Base-by-base conservation (phyloP, 495 filamentous ascomycete genomes). In the Xylaria longipes region DNA sequence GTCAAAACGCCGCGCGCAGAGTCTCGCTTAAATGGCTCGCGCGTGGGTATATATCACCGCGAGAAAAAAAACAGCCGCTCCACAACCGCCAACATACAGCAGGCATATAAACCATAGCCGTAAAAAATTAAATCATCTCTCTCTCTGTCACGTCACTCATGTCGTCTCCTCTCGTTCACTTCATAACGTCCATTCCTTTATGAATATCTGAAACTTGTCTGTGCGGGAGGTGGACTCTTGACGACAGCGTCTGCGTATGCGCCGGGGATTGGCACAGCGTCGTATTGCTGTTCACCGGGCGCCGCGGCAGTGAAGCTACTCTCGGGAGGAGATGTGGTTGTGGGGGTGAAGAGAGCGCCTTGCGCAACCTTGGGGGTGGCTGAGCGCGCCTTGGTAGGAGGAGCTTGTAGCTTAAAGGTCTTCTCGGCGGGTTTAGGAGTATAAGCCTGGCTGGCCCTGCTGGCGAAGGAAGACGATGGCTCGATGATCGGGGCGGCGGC, bases 351-450 rank as follows among this genome's bases (percentile, higher is more conserved):
- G 76, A 94, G 92, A 29, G 83, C 87, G 52, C 81, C 82, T 75
- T 92, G 90, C 43, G 82, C 80, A 50, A 87, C 71, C 79, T 89
- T 89, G n/a, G 93, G 92, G 25, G 90, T 95, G 33, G 94, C 90
- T 64, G 89, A 85, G 74, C 93, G 92, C 52, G 94, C 88, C 74
- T 90, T 91, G 78, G 87, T 88, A 0, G 94, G 94, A 37, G 94
- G 93, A 25, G 94, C 83, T 82, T 97, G 92, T 12, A 98, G 89
- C 73, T 91, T 90, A 87, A 98, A 97, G 22, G 91, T 86, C 73
- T 89, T 89, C 0, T 89, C 84, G 17, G 75, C 75, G 0, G 75
- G 54, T 12, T 71, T 82, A 69, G 33, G 57, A n/a, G 57, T 60
- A 37, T 60, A 76, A 75, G 72, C 80, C 78, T 64, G 69, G 73